Evolutionary conservation across 148 eudicot genomes (phyloP), one percentile per base, ranked within the genome.

Genomic region (Drosera capensis): DNA sequence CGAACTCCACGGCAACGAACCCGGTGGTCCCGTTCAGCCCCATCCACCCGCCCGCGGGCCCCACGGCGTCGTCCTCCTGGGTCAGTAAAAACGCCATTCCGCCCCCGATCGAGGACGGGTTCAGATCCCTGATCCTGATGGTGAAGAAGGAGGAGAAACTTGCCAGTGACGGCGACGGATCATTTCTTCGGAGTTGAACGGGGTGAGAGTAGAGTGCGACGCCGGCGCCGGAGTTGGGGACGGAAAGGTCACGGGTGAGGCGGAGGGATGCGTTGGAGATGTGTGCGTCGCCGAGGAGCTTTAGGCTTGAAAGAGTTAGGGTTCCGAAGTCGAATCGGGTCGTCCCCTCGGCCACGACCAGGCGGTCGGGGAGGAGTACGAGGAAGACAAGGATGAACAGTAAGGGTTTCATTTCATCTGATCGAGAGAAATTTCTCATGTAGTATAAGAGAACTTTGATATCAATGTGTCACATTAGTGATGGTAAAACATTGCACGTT

Each of bases 281-380:
- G 63, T 82, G 96, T 17, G 96, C 88, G 38, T 87, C 96, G 7
- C 96, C 96, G 13, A 82, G 57, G 9, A 87, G 73, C 54, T 74
- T 82, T 16, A 86, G 48, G 49, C 74, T 69, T 12, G 65, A 52
- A 0, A 86, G 58, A 0, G 96, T 76, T 0, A 86, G 52, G 0
- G 94, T 82, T 0, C 62, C 79, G 51, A 79, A 79, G 66, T 86
- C 82, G 59, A 86, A 82, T 47, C n/a, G n/a, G n/a, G n/a, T n/a
- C n/a, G n/a, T n/a, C n/a, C n/a, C n/a, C n/a, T n/a, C n/a, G n/a
- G n/a, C n/a, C n/a, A n/a, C n/a, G n/a, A n/a, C n/a, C n/a, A n/a
- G n/a, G n/a, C n/a, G n/a, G n/a, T n/a, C n/a, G n/a, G n/a, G n/a
- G n/a, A n/a, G n/a, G n/a, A n/a, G n/a, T n/a, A n/a, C n/a, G n/a